Evolutionary conservation across 2,329 filamentous ascomycete species (phyloP).

Genomic region (Cladosporium sp.): DNA sequence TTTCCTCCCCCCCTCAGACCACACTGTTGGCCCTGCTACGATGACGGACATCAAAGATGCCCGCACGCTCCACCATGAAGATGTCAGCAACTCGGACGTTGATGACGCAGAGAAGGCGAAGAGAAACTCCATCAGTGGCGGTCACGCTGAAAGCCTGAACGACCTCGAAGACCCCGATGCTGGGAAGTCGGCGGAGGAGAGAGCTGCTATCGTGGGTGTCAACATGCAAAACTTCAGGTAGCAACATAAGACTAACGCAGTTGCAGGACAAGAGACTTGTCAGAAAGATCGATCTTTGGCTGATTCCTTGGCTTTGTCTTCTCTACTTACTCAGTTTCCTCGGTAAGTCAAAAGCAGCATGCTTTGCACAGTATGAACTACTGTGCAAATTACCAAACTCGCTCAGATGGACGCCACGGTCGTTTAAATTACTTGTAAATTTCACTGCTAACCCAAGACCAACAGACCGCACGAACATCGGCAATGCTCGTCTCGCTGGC

Average conservation of each 20-base stretch:
- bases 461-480: conserved; percentile 65
- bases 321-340: conserved; percentile 73
- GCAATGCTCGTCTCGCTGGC: conserved; percentile 61
- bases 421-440: background rate
- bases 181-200: conserved; percentile 60
- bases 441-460: conserved; percentile 12
- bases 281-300: conserved; percentile 56
- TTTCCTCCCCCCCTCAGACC: background rate
- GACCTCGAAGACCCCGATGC: conserved; percentile 55
- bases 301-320: conserved; percentile 65
- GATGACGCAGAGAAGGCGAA: conserved; percentile 1
- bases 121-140: background rate
- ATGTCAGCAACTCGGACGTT: conserved; percentile 7
- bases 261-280: conserved; percentile 58
- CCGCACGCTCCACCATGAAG: conserved; percentile 1
- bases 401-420: conserved; percentile 17
- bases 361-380: too few relatives aligned
- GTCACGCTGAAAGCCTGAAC: conserved; percentile 4
- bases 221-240: background rate
- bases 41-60: conserved; percentile 9
- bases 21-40: background rate
- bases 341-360: conserved; percentile 37
- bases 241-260: conserved; percentile 1
- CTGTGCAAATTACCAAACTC: too few relatives aligned
- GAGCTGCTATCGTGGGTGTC: conserved; percentile 54